These are phyloP conservation scores for Chaetomium fimeti DNA, from an alignment of 495 filamentous ascomycete species.

Conservation along the genomic window DNA sequence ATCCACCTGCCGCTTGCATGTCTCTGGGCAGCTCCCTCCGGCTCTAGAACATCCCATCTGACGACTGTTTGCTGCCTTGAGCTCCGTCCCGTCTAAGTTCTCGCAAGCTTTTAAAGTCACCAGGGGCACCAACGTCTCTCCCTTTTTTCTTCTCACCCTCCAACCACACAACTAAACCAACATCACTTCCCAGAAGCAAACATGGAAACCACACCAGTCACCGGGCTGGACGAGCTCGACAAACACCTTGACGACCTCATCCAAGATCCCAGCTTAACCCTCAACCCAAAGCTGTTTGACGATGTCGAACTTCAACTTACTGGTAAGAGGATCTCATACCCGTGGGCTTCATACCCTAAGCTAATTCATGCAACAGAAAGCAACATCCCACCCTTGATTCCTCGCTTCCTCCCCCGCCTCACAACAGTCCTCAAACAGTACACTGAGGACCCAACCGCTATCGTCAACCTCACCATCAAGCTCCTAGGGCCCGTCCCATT, in stretches of 20 bases:
- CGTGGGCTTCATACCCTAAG: background rate
- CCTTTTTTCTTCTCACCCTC: background rate
- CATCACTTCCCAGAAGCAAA: background rate
- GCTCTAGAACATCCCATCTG: background rate
- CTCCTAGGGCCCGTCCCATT: conserved; percentile 54
- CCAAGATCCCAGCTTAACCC: conserved; percentile 36
- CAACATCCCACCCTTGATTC: conserved; percentile 50
- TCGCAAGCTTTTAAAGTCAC: background rate
- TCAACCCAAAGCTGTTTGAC: conserved; percentile 52
- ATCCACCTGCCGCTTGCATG: background rate
- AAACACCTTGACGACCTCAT: conserved; percentile 50
- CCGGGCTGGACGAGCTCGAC: conserved; percentile 50
- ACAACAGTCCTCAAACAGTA: conserved; percentile 50
- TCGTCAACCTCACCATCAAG: conserved; percentile 52
- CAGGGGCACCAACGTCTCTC: background rate
- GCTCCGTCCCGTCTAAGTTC: background rate
- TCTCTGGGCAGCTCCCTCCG: too few species aligned
- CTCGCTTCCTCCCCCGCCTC: conserved; percentile 49
- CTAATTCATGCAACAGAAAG: conserved; percentile 29
- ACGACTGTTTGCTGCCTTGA: conserved; percentile 12
- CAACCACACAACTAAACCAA: background rate
- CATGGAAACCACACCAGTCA: conserved; percentile 41
- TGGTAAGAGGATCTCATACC: conserved; percentile 34
- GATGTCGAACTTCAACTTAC: conserved; percentile 56
- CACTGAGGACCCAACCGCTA: conserved; percentile 50